A percentile compares a stretch with the other conserved stretches of the same genome.
These are phyloP conservation scores for Aschersonia sp. DNA, from an alignment of 2,329 filamentous ascomycete genomes.

Conservation along the genomic window DNA sequence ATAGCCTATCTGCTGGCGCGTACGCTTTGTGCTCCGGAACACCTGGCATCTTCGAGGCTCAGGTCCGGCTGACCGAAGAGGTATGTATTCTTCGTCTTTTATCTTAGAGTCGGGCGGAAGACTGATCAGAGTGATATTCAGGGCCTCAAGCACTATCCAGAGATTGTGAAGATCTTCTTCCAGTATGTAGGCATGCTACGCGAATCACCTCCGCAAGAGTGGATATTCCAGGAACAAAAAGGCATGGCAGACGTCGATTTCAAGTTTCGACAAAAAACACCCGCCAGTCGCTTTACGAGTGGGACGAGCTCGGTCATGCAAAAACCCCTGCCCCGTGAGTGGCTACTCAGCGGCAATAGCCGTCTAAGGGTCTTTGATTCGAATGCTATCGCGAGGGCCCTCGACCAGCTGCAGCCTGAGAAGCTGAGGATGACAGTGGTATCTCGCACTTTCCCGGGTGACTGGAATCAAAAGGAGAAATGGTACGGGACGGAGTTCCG, in stretches of 20 bases:
- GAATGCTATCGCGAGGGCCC: constrained; percentile 56
- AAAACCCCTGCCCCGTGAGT: constrained; percentile 71
- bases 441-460: constrained; percentile 69
- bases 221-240: constrained; percentile 90
- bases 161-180: constrained; percentile 73
- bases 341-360: constrained; percentile 68
- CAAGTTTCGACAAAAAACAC: constrained; percentile 85
- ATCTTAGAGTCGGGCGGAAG: neutral
- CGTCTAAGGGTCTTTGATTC: constrained; percentile 70
- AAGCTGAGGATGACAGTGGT: constrained; percentile 79
- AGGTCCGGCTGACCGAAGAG: constrained; percentile 70
- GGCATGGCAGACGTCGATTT: constrained; percentile 86
- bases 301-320: constrained; percentile 81
- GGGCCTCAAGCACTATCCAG: constrained; percentile 64
- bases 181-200: constrained; percentile 81
- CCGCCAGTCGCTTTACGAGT: constrained; percentile 80
- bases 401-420: constrained; percentile 66
- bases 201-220: constrained; percentile 68
- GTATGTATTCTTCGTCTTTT: constrained; percentile 21
- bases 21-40: constrained; percentile 63
- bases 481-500: constrained; percentile 98
- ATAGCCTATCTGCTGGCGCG: constrained; percentile 63
- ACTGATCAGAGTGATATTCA: constrained; percentile 9
- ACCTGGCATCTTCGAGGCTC: constrained; percentile 65
- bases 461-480: constrained; percentile 79